Evolutionary conservation across 371 early-diverging fungal species (phyloP).

Genomic region (Mycotypha africana): DNA sequence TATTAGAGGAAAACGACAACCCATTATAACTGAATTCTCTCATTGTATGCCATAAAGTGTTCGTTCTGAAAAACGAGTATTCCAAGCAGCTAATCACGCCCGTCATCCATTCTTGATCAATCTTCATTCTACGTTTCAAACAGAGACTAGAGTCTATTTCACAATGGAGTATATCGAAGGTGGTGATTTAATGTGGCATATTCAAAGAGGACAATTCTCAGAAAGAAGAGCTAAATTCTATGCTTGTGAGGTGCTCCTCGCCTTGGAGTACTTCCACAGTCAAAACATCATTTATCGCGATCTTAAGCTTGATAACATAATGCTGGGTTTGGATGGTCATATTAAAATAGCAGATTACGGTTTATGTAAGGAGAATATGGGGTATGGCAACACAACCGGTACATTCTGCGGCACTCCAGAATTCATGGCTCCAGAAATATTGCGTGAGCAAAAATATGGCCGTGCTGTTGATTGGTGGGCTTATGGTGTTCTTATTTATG

Average conservation of each 20-base stretch:
- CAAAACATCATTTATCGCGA: slow-evolving; percentile 96
- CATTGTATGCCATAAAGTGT: slow-evolving; percentile 44
- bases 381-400: slow-evolving; percentile 71
- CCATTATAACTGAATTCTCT: not conserved
- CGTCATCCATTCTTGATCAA: slow-evolving; percentile 96
- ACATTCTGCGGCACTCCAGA: slow-evolving; percentile 99
- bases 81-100: slow-evolving; percentile 80
- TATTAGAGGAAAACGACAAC: no score
- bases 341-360: slow-evolving; percentile 99
- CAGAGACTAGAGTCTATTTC: slow-evolving; percentile 89
- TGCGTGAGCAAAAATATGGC: slow-evolving; percentile 88
- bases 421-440: slow-evolving; percentile 99
- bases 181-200: slow-evolving; percentile 99
- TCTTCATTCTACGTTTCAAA: slow-evolving; percentile 96
- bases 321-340: slow-evolving; percentile 90
- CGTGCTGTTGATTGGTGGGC: slow-evolving; percentile 99
- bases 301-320: slow-evolving; percentile 97
- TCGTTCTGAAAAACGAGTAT: slow-evolving; percentile 89
- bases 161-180: slow-evolving; percentile 99
- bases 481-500: slow-evolving; percentile 96
- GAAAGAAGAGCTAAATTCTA: slow-evolving; percentile 94
- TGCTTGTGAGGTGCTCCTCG: slow-evolving; percentile 93
- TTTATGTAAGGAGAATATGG: slow-evolving; percentile 94
- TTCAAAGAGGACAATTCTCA: slow-evolving; percentile 80
- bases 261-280: slow-evolving; percentile 93